Conservation (phyloP, 169 alveolate species). For the Plasmodium falciparum region DNA sequence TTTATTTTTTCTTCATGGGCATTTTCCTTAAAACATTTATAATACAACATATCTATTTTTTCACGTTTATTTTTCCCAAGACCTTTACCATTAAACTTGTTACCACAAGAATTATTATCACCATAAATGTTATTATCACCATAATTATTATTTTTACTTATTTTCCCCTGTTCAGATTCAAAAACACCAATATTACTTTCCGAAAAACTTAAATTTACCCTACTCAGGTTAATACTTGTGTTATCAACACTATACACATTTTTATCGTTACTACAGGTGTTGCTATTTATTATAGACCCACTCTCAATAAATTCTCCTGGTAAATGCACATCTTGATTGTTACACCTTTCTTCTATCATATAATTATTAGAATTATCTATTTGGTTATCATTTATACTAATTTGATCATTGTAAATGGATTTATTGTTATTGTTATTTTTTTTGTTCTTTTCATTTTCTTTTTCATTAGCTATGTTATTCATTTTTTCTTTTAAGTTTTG, state of each 20-base stretch:
- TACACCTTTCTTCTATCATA: neutral
- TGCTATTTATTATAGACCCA: neutral
- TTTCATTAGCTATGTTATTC: neutral
- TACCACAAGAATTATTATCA: neutral
- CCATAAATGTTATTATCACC: neutral
- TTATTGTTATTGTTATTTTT: neutral
- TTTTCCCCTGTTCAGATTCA: neutral
- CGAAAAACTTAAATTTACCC: no score
- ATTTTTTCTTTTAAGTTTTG: neutral
- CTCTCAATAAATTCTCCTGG: no score
- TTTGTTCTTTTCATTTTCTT: neutral
- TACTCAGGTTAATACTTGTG: no score
- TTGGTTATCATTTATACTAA: neutral
- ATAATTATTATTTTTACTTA: neutral
- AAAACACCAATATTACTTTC: no score
- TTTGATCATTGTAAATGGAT: neutral
- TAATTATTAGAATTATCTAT: neutral
- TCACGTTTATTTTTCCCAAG: neutral
- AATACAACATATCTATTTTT: neutral
- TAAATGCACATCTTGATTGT: no score
- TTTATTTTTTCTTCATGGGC: neutral
- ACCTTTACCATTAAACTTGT: conserved; percentile 3
- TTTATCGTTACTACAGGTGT: neutral
- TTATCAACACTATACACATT: neutral
- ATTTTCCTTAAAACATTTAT: conserved; percentile 11